Base-by-base conservation (phyloP, 805 yeast species). In the Metschnikowia kunwiensis region DNA sequence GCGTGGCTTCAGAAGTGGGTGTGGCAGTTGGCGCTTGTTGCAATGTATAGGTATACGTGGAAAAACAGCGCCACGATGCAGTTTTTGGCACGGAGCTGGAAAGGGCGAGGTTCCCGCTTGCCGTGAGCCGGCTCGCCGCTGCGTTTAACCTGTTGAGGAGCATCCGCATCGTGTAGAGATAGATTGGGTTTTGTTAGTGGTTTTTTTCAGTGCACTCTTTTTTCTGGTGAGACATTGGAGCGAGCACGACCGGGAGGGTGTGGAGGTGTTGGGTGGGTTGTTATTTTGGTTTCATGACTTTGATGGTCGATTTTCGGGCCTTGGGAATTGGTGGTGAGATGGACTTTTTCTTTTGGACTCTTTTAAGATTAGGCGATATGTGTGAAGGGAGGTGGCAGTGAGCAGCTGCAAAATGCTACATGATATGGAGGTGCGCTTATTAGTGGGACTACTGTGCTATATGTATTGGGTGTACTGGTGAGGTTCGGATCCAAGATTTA, bases 161-260 rank as follows among this genome's bases (percentile, higher is more conserved):
- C n/a, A 31, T 30, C 26, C 19, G 35, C 31, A 26, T 36, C 7
- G 19, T 16, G 14, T 26, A 5, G 29, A n/a, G 20, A 9, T 7
- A 5, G 10, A 23, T 6, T 22, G 18, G 17, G 23, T 23, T 25
- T 30, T 30, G 18, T 32, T 32, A 13, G n/a, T 7, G 24, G 20
- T 22, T n/a, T 2, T 24, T 19, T 24, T 24, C 21, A n/a, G n/a
- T n/a, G n/a, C n/a, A n/a, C n/a, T n/a, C n/a, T 3, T 24, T 31
- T 25, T 11, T 8, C 12, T 32, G 32, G 27, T 29, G 39, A 25
- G 24, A 30, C 21, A 28, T 25, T 35, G 39, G 30, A 24, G 34
- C 27, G 34, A 35, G 34, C 39, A 35, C 39, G 39, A 35, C 39
- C 39, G 12, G 13, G 29, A 5, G n/a, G n/a, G n/a, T n/a, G n/a